These are phyloP conservation scores for Tetragonia tetragonoides DNA, from an alignment of 148 eudicot species.

Conservation along the genomic window DNA sequence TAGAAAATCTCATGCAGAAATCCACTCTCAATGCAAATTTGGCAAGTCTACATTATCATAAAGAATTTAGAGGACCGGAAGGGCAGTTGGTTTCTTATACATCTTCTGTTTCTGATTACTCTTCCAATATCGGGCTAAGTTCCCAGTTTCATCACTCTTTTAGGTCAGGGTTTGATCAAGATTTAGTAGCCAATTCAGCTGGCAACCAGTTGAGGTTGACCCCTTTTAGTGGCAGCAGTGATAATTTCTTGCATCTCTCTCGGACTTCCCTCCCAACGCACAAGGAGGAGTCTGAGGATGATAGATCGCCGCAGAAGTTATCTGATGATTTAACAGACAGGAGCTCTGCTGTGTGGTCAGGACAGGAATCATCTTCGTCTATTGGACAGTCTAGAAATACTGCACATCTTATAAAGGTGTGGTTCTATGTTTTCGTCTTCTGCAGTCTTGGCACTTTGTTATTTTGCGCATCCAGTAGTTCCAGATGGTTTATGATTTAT, in stretches of 20 bases:
- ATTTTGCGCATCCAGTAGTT: background rate
- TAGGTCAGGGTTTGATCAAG: slow-evolving; percentile 37
- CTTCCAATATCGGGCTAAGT: slow-evolving; percentile 39
- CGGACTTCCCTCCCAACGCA: slow-evolving; percentile 71
- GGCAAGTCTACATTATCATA: slow-evolving; percentile 29
- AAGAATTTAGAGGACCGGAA: slow-evolving; percentile 33
- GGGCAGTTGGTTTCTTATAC: slow-evolving; percentile 44
- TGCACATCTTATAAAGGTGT: slow-evolving; percentile 56
- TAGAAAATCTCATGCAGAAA: slow-evolving; percentile 52
- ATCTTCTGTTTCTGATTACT: slow-evolving; percentile 40
- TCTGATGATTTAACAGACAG: slow-evolving; percentile 41
- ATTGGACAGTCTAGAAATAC: slow-evolving; percentile 41
- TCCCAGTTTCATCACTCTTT: slow-evolving; percentile 52
- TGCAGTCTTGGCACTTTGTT: background rate
- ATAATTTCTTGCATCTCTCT: slow-evolving; percentile 39
- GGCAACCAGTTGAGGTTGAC: slow-evolving; percentile 43
- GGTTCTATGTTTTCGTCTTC: slow-evolving; percentile 18
- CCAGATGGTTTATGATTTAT: background rate
- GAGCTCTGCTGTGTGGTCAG: slow-evolving; percentile 29
- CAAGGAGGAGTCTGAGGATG: slow-evolving; percentile 82
- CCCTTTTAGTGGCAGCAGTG: slow-evolving; percentile 51
- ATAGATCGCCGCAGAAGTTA: slow-evolving; percentile 49
- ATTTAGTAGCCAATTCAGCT: slow-evolving; percentile 18
- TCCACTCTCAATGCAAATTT: slow-evolving; percentile 32
- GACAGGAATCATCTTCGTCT: slow-evolving; percentile 33